A percentile compares a stretch with the other conserved stretches of the same genome.
phyloP scores from a whole-genome alignment of 2,329 filamentous ascomycete genomes.

The Apiospora saccharicola region DNA sequence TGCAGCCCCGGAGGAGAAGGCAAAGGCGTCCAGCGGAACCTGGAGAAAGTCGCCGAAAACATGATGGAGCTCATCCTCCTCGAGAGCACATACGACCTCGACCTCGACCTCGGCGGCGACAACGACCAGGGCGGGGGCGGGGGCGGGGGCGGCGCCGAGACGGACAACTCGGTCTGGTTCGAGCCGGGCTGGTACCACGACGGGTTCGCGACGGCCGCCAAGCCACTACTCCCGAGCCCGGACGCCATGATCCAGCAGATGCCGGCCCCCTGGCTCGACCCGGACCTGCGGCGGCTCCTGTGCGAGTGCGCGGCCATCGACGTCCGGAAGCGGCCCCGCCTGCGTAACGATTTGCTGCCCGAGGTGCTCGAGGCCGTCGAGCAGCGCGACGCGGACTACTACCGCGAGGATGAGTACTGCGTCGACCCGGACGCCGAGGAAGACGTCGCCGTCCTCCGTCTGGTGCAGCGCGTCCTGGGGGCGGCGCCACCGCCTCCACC shows the following conservation, averaged over 20 bases:
- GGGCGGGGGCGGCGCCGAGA: not conserved
- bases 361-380: not conserved
- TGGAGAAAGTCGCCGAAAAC: not conserved
- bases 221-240: not conserved
- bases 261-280: slow-evolving; percentile 1
- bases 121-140: not conserved
- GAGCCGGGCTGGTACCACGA: not conserved
- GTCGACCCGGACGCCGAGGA: not conserved
- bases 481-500: not conserved
- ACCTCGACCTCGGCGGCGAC: not conserved
- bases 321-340: not conserved
- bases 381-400: not conserved
- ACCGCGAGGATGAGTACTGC: not conserved
- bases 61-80: not conserved
- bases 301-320: not conserved
- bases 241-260: not conserved
- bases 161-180: not conserved
- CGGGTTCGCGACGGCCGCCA: not conserved
- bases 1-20: not conserved
- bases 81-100: no score
- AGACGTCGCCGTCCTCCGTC: not conserved
- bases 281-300: slow-evolving; percentile 3
- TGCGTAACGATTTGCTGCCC: not conserved
- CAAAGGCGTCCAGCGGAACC: not conserved
- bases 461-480: not conserved